Base-by-base conservation (phyloP, 1,284 basidiomycete genomes). In the Albatrellus sp. region DNA sequence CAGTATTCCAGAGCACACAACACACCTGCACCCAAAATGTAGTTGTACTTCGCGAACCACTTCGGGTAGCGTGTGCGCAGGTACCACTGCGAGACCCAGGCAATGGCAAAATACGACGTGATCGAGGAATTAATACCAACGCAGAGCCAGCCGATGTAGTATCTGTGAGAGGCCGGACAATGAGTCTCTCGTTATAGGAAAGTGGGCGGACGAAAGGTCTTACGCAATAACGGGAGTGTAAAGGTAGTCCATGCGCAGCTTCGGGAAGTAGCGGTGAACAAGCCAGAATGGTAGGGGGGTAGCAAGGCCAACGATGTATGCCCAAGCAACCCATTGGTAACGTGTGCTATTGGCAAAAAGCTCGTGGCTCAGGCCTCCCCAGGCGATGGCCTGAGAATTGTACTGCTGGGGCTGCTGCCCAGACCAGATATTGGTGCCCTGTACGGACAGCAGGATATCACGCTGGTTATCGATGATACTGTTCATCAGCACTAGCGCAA, bases 41-140 rank as follows among this genome's bases (percentile, higher is more conserved):
- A 79, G 61, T 77, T 79, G 62, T 75, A 78, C 57, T 74, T 73
- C 46, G 66, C 61, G 54, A 75, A 77, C 68, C 70, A 75, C 14
- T 64, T 61, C 19, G 49, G 49, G 36, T 46, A 37, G 19, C 49
- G 47, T 32, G 49, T 50, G 37, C 49, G 50, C 10, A 60, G 50
- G 54, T 58, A 51, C 67, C 63, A 72, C 50, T 76, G 73, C 10
- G 72, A 74, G 52, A 73, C 65, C 33, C 74, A 57, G 12, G 65
- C 50, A 52, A 77, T 64, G 2, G 66, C 65, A 38, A 67, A 68
- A 44, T 50, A 52, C 10, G 36, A 30, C 51, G 71, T 67, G 19
- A 71, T 62, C 7, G 66, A 65, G 13, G 68, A 70, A 60, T 74
- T 77, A 56, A 76, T 74, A 5, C 75, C 75, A 16, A 69, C 45